Base-by-base conservation (phyloP, 768 basidiomycete species). In the Termitomyces sp. region DNA sequence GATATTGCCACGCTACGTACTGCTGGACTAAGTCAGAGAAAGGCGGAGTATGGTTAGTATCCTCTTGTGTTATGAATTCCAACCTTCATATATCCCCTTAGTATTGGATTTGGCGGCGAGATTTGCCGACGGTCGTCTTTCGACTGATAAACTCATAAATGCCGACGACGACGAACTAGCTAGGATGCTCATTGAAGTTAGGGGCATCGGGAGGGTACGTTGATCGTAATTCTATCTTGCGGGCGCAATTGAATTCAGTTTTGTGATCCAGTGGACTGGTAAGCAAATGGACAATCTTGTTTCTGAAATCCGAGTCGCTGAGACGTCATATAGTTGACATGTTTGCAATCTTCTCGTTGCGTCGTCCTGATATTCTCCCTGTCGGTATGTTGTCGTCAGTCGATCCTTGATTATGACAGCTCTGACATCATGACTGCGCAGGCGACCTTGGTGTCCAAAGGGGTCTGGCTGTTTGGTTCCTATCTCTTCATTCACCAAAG, bases 261-360 rank as follows among this genome's bases (percentile, higher is more conserved):
- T 62, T 55, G 26, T 59, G 13, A 34, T 58, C 24, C 59, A 83
- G 85, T 87, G 81, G 85, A 87, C 87, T 48, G 84, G 85, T 84
- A 69, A 57, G 70, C 64, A 7, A 48, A n/a, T 13, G 8, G 33
- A 16, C 5, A 4, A n/a, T 22, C 24, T 0, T 1, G 37, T 18
- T 18, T 6, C 10, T 20, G 39, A 4, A 6, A 42, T 36, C 46
- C 1, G 12, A 29, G 28, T 34, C n/a, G 50, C 29, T 44, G 44
- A 56, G 54, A 42, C 51, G 51, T 42, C 51, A 53, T 54, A 56
- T 72, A 81, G 91, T 93, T n/a, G 87, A 94, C 65, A 95, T 95
- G 94, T 95, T 95, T 66, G 81, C 89, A 15, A 91, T 97, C 45
- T 96, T 95, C 71, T 88, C 90, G 2, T 75, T 94, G 33, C 80